These are phyloP conservation scores for Terana coerulea DNA, from an alignment of 768 basidiomycete species.

Conservation along the genomic window DNA sequence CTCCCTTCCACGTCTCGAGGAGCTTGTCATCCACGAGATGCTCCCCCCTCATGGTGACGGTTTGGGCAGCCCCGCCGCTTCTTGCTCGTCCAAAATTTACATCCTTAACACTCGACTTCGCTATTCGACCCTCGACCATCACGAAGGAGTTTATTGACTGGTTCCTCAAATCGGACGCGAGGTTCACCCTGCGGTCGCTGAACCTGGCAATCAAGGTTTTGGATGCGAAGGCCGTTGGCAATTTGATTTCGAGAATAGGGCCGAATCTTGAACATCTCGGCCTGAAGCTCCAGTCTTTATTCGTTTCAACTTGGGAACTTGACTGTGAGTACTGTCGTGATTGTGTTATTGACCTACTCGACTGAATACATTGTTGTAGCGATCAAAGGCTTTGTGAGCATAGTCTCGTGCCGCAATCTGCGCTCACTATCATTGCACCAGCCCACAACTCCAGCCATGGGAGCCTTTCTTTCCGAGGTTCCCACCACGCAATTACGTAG, in stretches of 20 bases:
- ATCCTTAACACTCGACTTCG: background rate
- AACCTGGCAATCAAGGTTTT: conserved; percentile 1
- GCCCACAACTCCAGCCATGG: background rate
- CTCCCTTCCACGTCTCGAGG: background rate
- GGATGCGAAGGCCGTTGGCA: conserved; percentile 3
- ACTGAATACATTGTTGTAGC: background rate
- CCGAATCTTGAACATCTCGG: conserved; percentile 7
- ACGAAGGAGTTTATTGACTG: conserved; percentile 10
- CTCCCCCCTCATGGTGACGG: conserved; percentile 6
- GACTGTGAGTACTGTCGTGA: background rate
- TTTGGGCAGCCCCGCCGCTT: conserved; percentile 3
- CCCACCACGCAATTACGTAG: background rate
- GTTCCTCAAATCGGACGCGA: background rate
- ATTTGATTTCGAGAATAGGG: background rate
- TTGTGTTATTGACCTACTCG: background rate
- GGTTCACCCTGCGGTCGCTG: background rate
- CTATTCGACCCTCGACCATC: background rate
- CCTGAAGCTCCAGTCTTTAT: conserved; percentile 2
- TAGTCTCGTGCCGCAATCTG: background rate
- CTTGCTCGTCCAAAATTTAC: background rate
- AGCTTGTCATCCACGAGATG: background rate
- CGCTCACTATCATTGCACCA: background rate
- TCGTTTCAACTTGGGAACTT: conserved; percentile 4
- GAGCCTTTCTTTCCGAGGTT: background rate
- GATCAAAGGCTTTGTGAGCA: background rate